These are phyloP conservation scores for Mimosa bimucronata DNA, from an alignment of 306 rosid genomes.

Conservation along the genomic window DNA sequence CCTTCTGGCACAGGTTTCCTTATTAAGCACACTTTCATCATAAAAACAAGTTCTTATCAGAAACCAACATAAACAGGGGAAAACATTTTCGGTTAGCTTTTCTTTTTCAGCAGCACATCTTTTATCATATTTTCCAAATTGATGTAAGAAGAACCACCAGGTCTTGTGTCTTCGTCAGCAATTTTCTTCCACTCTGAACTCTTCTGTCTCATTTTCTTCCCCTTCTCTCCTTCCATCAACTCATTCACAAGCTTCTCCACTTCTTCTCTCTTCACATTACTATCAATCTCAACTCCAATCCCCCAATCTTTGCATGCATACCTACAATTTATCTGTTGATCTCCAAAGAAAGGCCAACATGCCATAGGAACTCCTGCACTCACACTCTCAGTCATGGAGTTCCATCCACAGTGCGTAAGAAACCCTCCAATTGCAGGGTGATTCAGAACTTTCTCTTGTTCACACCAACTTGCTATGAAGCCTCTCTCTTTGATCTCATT, in stretches of 20 bases:
- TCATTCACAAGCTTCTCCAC: neutral
- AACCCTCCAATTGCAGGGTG: neutral
- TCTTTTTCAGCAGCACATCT: neutral
- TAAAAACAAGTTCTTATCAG: no score
- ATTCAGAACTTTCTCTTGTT: neutral
- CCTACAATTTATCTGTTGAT: neutral
- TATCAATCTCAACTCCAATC: neutral
- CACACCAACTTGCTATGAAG: neutral
- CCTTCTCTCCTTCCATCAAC: constrained; percentile 3
- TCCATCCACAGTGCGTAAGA: neutral
- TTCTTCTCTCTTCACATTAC: neutral
- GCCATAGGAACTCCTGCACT: neutral
- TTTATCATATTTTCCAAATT: neutral
- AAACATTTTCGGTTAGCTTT: neutral
- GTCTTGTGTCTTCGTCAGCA: neutral
- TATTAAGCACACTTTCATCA: no score
- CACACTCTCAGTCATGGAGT: neutral
- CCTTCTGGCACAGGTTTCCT: no score
- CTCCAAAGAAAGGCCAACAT: constrained; percentile 2
- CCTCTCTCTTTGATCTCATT: neutral
- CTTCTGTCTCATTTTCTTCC: neutral
- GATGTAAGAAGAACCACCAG: neutral
- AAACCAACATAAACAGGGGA: no score
- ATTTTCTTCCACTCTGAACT: neutral
- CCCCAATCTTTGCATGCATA: neutral